phyloP scores from a whole-genome alignment of 1,284 basidiomycete genomes.

The Pseudozyma tsukubaensis region DNA sequence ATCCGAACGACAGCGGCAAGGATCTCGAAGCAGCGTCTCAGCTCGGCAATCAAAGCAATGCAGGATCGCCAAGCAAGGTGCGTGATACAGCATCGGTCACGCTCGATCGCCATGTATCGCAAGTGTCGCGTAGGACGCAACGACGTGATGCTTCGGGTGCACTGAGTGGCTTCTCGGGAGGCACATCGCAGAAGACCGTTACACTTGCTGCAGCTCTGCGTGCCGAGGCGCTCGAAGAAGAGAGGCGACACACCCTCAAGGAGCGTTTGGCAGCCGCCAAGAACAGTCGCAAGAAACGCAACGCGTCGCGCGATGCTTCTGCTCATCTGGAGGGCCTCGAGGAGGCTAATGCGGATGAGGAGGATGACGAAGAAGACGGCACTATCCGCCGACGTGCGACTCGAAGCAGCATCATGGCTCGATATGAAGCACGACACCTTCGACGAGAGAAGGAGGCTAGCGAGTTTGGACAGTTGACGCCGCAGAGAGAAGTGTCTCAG shows the following conservation, averaged over 20 bases:
- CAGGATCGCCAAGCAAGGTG: conserved; percentile 12
- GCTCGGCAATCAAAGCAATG: conserved; percentile 2
- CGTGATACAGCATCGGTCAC: conserved; percentile 13
- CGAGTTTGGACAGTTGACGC: conserved; percentile 33
- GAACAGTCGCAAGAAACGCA: conserved; percentile 27
- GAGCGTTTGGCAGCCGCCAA: conserved; percentile 35
- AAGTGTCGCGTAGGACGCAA: conserved; percentile 20
- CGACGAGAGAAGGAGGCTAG: conserved; percentile 30
- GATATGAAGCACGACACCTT: conserved; percentile 40
- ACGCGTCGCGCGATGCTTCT: conserved; percentile 25
- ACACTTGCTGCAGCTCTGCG: conserved; percentile 55
- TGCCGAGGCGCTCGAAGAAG: conserved; percentile 62
- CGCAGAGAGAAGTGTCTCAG: conserved; percentile 26
- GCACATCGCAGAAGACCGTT: conserved; percentile 45
- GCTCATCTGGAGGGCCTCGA: conserved; percentile 20
- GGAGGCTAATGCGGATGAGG: conserved; percentile 19
- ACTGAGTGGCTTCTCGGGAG: conserved; percentile 34
- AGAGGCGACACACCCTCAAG: conserved; percentile 43
- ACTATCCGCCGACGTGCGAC: conserved; percentile 8
- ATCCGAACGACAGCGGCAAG: conserved; percentile 4
- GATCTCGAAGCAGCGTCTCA: background rate
- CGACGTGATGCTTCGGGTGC: conserved; percentile 43
- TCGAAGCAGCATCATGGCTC: conserved; percentile 39
- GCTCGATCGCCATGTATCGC: conserved; percentile 24
- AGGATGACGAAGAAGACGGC: conserved; percentile 18